Evolutionary conservation across 78 protist species (phyloP).

Genomic region (Dictyostelium firmibasis): DNA sequence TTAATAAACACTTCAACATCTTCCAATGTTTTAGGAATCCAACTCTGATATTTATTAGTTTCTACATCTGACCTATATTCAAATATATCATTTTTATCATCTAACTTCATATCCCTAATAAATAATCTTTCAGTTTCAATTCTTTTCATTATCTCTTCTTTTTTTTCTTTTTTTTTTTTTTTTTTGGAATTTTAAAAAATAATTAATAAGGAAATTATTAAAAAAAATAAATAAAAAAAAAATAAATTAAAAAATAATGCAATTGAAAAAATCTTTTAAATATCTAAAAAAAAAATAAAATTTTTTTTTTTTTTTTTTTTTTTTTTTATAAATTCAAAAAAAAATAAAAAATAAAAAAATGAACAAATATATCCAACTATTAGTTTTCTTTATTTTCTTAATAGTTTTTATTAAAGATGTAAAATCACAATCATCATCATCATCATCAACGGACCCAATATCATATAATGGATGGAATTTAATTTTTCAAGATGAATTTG

Average conservation of each 20-base stretch:
- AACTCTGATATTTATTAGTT: not conserved
- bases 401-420: not conserved
- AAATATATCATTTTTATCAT: not conserved
- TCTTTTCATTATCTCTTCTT: no score
- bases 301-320: no score
- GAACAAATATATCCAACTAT: not conserved
- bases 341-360: not conserved
- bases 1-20: not conserved
- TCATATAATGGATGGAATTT: conserved; percentile 12
- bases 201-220: no score
- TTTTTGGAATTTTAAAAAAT: no score
- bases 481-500: conserved; percentile 1
- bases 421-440: not conserved
- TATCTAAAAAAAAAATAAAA: no score
- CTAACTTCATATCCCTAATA: not conserved
- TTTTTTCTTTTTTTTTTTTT: no score
- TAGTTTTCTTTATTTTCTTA: not conserved
- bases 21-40: not conserved
- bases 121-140: not conserved
- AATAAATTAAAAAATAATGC: not conserved
- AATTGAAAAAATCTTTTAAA: no score
- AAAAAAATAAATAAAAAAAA: no score
- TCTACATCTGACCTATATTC: not conserved
- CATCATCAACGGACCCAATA: not conserved
- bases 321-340: not conserved